Evolutionary conservation across 441 rosid genomes (phyloP), one percentile per base, ranked within the genome.

Genomic region (Adansonia gregorii): DNA sequence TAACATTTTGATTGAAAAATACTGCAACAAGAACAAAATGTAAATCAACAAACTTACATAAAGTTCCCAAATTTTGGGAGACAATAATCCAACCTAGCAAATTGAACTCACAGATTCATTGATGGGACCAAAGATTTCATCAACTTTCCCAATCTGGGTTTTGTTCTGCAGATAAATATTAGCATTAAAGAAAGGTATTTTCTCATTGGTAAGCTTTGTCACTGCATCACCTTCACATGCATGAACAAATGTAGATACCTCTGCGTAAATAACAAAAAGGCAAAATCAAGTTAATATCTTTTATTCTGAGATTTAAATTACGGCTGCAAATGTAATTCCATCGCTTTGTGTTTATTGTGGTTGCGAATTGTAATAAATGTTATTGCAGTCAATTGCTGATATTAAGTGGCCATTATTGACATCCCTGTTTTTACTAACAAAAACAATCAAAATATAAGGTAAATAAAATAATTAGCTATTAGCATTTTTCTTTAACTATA

Each of bases 161-260:
- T 84, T 95, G 85, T 95, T 95, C 82, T 89, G 87, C 48, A 95
- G 84, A 79, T 86, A 95, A 71, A 95, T 91, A 0, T 93, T 89
- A 51, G 97, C 97, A 87, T 95, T 94, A 72, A 95, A 95, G 81
- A 69, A 86, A 0, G 99, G 99, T 45, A 95, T 88, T 84, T 91
- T 94, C 88, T 91, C 97, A 52, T 90, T 85, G 12, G 89, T 85
- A 51, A 95, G 97, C 80, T 89, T 95, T 0, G 94, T 91, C 79
- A 95, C 99, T 0, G 97, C 99, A 45, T 95, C 99, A 15, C 97
- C 99, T 81, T 95, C 99, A 31, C 95, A 91, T 2, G 95, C 95
- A 68, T 94, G 98, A 66, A 92, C 80, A 82, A 95, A 94, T 2
- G 93, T 67, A 10, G 97, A 88, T 70, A 92, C 83, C 91, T 94